Evolutionary conservation across 306 rosid genomes (phyloP).

Genomic region (Inga leiocalycina): DNA sequence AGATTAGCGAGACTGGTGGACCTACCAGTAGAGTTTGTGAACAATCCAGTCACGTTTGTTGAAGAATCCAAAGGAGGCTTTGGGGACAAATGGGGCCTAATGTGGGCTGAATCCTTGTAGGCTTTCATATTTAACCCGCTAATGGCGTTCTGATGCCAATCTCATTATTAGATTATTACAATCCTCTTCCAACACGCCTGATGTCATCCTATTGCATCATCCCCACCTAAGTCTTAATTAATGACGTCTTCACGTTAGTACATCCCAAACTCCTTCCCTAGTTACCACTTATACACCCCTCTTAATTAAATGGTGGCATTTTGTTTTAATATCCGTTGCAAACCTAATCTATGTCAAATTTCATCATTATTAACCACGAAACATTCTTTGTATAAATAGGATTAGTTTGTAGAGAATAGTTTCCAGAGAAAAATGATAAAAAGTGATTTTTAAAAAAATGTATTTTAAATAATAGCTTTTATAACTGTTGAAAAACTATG

Average conservation of each 20-base stretch:
- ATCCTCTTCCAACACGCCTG: neutral
- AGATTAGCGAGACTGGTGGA: neutral
- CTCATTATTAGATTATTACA: neutral
- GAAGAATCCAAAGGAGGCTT: neutral
- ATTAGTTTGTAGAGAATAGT: too few relatives aligned
- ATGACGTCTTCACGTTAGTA: neutral
- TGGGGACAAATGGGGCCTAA: neutral
- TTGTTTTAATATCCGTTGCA: neutral
- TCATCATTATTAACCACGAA: too few relatives aligned
- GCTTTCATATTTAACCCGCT: neutral
- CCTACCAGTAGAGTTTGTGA: neutral
- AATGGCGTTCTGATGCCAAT: neutral
- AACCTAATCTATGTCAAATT: neutral
- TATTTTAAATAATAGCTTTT: too few relatives aligned
- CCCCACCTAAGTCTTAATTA: neutral
- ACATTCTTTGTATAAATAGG: too few relatives aligned
- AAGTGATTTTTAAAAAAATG: too few relatives aligned
- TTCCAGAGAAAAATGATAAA: too few relatives aligned
- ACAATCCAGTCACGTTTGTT: neutral
- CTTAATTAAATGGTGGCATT: neutral
- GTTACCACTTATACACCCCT: neutral
- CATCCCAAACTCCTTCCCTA: neutral
- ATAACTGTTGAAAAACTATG: too few relatives aligned
- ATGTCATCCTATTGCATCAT: conserved; percentile 4
- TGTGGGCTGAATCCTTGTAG: neutral